Conservation (phyloP, 768 basidiomycete genomes). For the Collybia sordida region DNA sequence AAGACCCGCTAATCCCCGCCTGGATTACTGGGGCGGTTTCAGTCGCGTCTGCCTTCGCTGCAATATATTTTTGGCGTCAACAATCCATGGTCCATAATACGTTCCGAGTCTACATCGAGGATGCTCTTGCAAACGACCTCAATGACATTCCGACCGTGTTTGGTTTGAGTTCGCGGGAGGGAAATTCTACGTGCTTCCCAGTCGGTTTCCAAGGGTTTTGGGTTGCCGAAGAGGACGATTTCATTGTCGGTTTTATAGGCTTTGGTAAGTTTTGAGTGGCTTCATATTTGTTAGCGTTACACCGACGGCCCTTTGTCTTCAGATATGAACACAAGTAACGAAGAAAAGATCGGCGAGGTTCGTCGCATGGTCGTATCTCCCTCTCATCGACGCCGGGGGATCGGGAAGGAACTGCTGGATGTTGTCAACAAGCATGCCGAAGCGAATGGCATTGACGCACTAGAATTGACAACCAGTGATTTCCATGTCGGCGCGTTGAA, state of each 20-base stretch:
- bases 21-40: neutral
- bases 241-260: slow-evolving; percentile 15
- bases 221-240: slow-evolving; percentile 12
- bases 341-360: slow-evolving; percentile 10
- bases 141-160: slow-evolving; percentile 7
- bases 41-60: neutral
- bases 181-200: slow-evolving; percentile 1
- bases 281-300: no score
- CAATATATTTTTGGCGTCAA: slow-evolving; percentile 5
- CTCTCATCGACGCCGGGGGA: slow-evolving; percentile 7
- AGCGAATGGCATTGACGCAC: slow-evolving; percentile 3
- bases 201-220: slow-evolving; percentile 10
- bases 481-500: slow-evolving; percentile 10
- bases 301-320: neutral
- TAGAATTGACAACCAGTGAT: slow-evolving; percentile 15
- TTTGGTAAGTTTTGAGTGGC: slow-evolving; percentile 11
- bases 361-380: slow-evolving; percentile 12
- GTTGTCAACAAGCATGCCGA: slow-evolving; percentile 10
- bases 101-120: slow-evolving; percentile 5
- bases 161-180: slow-evolving; percentile 1
- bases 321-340: neutral
- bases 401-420: slow-evolving; percentile 13
- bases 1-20: neutral
- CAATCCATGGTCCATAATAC: slow-evolving; percentile 1
- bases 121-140: slow-evolving; percentile 9